These are phyloP conservation scores for Venturia effusa DNA, from an alignment of 2,329 filamentous ascomycete species.

Conservation along the genomic window DNA sequence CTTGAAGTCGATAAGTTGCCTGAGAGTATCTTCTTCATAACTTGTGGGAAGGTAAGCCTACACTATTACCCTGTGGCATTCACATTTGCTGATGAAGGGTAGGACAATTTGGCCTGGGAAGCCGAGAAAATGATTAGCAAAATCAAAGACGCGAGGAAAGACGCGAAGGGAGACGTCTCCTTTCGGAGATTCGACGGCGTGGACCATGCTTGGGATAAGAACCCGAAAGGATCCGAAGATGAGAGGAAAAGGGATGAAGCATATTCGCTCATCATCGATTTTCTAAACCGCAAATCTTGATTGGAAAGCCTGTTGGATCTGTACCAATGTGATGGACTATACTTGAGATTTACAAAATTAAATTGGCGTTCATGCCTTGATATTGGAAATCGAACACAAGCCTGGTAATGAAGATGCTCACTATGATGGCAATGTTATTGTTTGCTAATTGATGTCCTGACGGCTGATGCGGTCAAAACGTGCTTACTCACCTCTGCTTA, in stretches of 20 bases:
- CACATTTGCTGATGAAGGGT: conserved; percentile 16
- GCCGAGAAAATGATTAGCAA: conserved; percentile 23
- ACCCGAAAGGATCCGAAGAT: conserved; percentile 9
- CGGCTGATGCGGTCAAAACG: background rate
- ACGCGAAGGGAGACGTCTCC: conserved; percentile 17
- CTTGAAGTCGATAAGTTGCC: conserved; percentile 19
- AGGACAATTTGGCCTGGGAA: conserved; percentile 28
- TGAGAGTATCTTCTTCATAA: conserved; percentile 22
- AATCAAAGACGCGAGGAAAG: conserved; percentile 13
- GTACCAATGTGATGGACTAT: too few species aligned
- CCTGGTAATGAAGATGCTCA: too few species aligned
- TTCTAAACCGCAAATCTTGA: background rate
- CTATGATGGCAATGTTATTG: too few species aligned
- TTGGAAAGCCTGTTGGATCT: background rate
- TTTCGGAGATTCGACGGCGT: conserved; percentile 20
- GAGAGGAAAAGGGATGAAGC: background rate
- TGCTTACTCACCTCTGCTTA: background rate
- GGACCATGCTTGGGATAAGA: conserved; percentile 30
- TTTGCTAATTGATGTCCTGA: too few species aligned
- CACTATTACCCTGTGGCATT: background rate
- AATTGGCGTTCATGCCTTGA: too few species aligned
- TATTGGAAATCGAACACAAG: too few species aligned
- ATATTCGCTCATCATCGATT: background rate
- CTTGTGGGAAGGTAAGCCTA: conserved; percentile 8
- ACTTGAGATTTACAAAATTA: too few species aligned